A percentile compares a stretch with the other conserved stretches of the same genome.
Conservation (phyloP, 2,329 filamentous ascomycete species). For the Ambrosiella beaveri region DNA sequence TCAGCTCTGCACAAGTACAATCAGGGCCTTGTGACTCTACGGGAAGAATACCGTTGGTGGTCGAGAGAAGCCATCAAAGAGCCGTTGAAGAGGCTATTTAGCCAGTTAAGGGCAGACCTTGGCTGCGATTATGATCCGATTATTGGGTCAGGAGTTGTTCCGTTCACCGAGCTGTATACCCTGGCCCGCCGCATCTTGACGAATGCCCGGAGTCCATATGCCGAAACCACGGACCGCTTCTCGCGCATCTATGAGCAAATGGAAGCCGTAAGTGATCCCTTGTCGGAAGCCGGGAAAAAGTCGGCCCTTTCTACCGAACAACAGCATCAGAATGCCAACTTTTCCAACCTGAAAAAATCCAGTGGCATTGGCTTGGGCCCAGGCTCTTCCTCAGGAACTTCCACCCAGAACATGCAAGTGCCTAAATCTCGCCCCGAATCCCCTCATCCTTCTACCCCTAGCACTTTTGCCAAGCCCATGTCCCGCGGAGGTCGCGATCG, state of each 20-base stretch:
- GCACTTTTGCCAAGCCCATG: slow-evolving; percentile 1
- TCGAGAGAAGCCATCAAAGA: slow-evolving; percentile 12
- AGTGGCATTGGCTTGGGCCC: background rate
- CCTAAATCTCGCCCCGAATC: slow-evolving; percentile 1
- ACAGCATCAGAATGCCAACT: background rate
- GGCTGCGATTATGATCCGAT: slow-evolving; percentile 13
- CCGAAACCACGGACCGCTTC: slow-evolving; percentile 3
- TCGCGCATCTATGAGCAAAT: slow-evolving; percentile 5
- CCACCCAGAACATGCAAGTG: slow-evolving; percentile 6
- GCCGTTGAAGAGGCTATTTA: slow-evolving; percentile 11
- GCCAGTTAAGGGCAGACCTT: slow-evolving; percentile 8
- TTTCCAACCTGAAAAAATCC: background rate
- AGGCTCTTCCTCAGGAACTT: background rate
- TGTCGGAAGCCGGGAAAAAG: slow-evolving; percentile 12
- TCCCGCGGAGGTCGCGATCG: slow-evolving; percentile 8
- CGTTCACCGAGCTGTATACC: slow-evolving; percentile 11
- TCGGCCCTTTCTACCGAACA: background rate
- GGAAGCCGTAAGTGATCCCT: background rate
- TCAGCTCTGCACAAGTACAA: slow-evolving; percentile 6
- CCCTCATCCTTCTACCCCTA: background rate
- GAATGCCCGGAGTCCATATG: slow-evolving; percentile 8
- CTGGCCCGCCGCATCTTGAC: slow-evolving; percentile 10
- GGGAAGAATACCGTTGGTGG: slow-evolving; percentile 10
- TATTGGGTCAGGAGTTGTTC: slow-evolving; percentile 19
- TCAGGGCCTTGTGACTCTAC: background rate